Percentiles rank a stretch among this genome's conserved stretches.
Evolutionary conservation across 805 yeast species (phyloP).

Genomic region (Lachancea fermentati): DNA sequence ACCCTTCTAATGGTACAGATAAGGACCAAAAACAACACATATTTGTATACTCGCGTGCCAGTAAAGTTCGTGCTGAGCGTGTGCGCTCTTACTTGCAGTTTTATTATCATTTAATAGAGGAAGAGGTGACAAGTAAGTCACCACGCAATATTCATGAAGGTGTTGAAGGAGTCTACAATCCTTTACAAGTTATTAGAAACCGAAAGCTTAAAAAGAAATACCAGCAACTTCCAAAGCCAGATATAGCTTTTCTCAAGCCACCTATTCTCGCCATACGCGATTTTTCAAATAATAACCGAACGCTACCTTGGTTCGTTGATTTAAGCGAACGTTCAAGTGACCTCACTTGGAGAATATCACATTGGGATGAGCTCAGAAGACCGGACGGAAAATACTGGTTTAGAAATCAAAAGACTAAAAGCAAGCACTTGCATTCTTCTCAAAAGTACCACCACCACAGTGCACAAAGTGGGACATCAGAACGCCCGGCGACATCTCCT

Average conservation of each 20-base stretch:
- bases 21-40: not conserved
- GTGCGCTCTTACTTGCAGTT: conserved; percentile 37
- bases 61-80: conserved; percentile 27
- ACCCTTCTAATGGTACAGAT: not conserved
- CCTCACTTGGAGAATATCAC: conserved; percentile 42
- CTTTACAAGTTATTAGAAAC: conserved; percentile 75
- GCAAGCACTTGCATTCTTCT: conserved; percentile 2
- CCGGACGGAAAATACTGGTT: conserved; percentile 29
- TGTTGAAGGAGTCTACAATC: conserved; percentile 70
- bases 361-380: conserved; percentile 29
- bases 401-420: not conserved
- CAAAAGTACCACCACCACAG: not conserved
- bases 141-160: conserved; percentile 35
- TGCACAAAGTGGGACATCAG: conserved; percentile 1
- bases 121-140: conserved; percentile 30
- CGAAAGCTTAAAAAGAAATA: conserved; percentile 51
- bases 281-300: conserved; percentile 45
- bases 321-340: conserved; percentile 54
- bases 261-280: conserved; percentile 54
- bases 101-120: conserved; percentile 45
- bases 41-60: conserved; percentile 1
- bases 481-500: not conserved
- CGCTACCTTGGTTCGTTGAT: conserved; percentile 60
- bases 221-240: conserved; percentile 37
- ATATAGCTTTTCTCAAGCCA: conserved; percentile 40